Evolutionary conservation across 2,329 filamentous ascomycete species (phyloP), one percentile per base, ranked within the genome.

Genomic region (Penicillium hordei): DNA sequence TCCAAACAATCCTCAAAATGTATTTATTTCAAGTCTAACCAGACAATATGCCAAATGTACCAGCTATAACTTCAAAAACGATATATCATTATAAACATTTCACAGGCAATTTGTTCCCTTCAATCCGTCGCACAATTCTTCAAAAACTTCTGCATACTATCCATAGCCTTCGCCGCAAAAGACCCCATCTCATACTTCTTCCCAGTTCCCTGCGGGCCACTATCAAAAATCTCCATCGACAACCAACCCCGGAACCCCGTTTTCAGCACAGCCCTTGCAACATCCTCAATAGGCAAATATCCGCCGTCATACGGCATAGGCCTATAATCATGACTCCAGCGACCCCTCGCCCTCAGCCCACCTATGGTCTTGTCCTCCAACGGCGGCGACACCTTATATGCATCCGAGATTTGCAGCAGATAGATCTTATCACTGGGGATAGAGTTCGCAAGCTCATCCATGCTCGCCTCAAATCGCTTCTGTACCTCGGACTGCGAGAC

Each of bases 381-480:
- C 0, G 88, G 86, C 4, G 79, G 74, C 0, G 78, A 75, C 38
- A 85, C 81, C 64, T 81, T 85, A 69, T 91, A 92, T 0, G 86
- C 90, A 69, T 93, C 89, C 3, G 84, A 88, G 52, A 93, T 86
- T 70, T 93, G 89, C 3, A 93, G 71, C 0, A 92, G 76, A 68
- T 84, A 92, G 39, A 93, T 90, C 76, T 89, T 91, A 2, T 89
- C 85, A 0, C 81, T 74, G 0, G 88, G 87, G 0, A 93, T 72
- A 0, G 81, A 84, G 1, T 65, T 68, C 0, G 78, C 75, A 1
- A 93, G 79, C 44, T 85, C 81, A 1, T 79, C 72, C 19, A 90
- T 73, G 51, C 84, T 88, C 4, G 70, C 69, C 3, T 75, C 72
- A 68, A 85, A 90, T 1, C 76, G 76, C 27, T 72, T 66, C 10